Base-by-base conservation (phyloP, 2,329 filamentous ascomycete species). In the Juglanconis oblonga region DNA sequence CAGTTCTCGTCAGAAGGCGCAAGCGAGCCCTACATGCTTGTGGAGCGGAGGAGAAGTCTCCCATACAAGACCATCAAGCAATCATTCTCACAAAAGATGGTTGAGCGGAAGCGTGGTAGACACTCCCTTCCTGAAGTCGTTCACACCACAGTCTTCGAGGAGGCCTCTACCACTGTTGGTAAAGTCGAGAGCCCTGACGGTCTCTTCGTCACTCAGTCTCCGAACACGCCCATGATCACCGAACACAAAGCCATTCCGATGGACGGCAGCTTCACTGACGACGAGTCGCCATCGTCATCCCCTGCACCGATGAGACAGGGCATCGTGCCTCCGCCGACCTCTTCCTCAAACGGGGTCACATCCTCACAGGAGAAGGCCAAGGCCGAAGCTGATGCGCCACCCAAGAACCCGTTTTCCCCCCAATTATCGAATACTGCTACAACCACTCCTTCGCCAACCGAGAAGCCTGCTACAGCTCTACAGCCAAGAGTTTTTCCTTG, bases 81-180 rank as follows among this genome's bases (percentile, higher is more conserved):
- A 64, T 73, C 81, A 14, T 85, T 83, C 63, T 88, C 86, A 1
- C 73, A 76, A 10, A 70, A 66, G 5, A 69, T 88, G 14, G 86
- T 89, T 7, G 86, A 88, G 70, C 75, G 74, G 52, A 89, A 89
- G 69, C 82, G 86, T 32, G 79, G 79, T 5, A 71, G 72, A 10
- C 76, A 76, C 51, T 71, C 81, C 10, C 73, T 88, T 2, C 78
- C 83, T 3, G 74, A 82, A 32, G 73, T 86, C 29, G 84, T 88
- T 35, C 82, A 84, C 65, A 72, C 74, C 38, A 87, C 83, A 1
- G 73, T 86, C 10, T 83, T 74, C 53, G 79, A 81, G 64, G 73
- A 77, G 36, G 35, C 64, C 4, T 14, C 62, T 35, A 49, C 65
- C 11, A 38, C 58, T 13, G 50, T 62, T 5, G 55, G 57, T 6